Base-by-base conservation (phyloP, 768 basidiomycete genomes). In the Calocybe gangraenosa region DNA sequence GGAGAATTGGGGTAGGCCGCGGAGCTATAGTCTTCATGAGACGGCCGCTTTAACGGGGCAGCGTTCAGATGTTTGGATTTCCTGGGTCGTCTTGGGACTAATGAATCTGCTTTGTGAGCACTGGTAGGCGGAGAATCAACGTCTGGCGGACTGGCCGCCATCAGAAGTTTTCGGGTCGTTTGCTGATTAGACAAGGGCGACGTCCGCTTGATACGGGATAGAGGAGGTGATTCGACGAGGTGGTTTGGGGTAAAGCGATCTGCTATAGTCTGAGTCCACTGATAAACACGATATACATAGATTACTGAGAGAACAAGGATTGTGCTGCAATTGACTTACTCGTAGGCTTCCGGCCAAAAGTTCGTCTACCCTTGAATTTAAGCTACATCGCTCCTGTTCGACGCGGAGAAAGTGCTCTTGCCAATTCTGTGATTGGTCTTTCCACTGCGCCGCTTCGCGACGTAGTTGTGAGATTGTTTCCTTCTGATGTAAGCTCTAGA, bases 321-420 rank as follows among this genome's bases (percentile, higher is more conserved):
- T 22, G n/a, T 17, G 34, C 33, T 34, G 11, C 37, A 39, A 28
- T 7, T 33, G 15, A 65, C 75, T 39, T 47, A 79, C 79, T 43
- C 67, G 66, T 20, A 72, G 58, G 34, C 69, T 69, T 41, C 79
- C 78, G 3, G 74, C 61, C 7, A 82, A 59, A 2, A 85, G 70
- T 43, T 84, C 81, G 36, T 83, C 80, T 8, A 83, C 58, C 33
- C 78, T 70, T 3, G 73, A 71, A 7, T 78, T 68, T 10, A 87
- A 71, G 4, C 71, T 69, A 22, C 72, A 75, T 44, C 84, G 74
- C 46, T 87, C 84, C 44, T 81, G 71, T 49, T 89, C 85, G 36
- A 86, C 82, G 13, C 84, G 78, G 30, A 82, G 66, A 59, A 86
- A 88, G 53, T 87, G 84, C 17, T 86, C 85, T 60, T 88, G 87